phyloP scores from a whole-genome alignment of 208 protist genomes.

The Acanthamoeba divionensis region DNA sequence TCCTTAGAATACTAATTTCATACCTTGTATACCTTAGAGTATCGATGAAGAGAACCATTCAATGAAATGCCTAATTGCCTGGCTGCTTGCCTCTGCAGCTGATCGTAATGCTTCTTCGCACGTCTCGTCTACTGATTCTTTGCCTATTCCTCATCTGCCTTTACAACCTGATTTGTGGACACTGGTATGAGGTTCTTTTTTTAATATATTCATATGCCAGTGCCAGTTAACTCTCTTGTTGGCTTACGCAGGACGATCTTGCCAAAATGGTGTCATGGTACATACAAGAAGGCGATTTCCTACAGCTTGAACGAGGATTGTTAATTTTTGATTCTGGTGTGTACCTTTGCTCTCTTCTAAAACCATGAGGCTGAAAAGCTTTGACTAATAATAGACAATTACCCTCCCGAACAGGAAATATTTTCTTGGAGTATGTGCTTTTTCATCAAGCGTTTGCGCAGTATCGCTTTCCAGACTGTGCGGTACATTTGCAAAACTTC shows the following conservation, averaged over 20 bases:
- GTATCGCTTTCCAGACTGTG: neutral
- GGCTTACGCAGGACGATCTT: neutral
- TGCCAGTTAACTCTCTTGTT: neutral
- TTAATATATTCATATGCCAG: neutral
- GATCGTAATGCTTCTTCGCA: neutral
- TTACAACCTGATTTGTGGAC: neutral
- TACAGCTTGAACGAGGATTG: neutral
- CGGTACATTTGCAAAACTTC: neutral
- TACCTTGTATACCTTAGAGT: too few species aligned
- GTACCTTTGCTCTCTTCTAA: too few species aligned
- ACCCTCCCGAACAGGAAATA: too few species aligned
- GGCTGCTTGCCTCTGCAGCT: too few species aligned
- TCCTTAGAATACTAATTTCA: too few species aligned
- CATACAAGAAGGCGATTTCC: neutral
- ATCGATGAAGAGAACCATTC: too few species aligned
- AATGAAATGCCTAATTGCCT: too few species aligned
- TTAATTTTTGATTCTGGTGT: slow-evolving; percentile 32
- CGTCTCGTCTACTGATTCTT: neutral
- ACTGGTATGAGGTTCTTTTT: too few species aligned
- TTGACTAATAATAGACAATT: too few species aligned
- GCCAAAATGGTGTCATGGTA: neutral
- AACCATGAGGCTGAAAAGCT: too few species aligned
- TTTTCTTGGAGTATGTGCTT: slow-evolving; percentile 30
- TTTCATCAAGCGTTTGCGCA: slow-evolving; percentile 42
- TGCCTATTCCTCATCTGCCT: neutral